A percentile compares a stretch with the other conserved stretches of the same genome.
phyloP scores from a whole-genome alignment of 2,329 filamentous ascomycete genomes.

The Trichoderma oligosporum region DNA sequence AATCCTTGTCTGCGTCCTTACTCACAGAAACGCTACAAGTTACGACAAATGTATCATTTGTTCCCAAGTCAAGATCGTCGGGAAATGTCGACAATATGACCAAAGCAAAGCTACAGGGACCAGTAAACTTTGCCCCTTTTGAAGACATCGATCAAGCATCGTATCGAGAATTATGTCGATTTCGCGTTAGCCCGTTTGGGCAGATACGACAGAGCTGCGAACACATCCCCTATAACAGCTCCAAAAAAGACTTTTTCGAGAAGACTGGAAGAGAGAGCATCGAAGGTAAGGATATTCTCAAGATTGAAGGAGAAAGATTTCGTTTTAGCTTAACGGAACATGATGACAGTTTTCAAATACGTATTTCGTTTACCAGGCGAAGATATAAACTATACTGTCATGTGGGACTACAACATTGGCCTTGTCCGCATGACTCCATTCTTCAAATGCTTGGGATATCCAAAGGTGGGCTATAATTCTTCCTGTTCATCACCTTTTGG shows the following conservation, averaged over 20 bases:
- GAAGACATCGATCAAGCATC: constrained; percentile 61
- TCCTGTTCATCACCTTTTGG: not conserved
- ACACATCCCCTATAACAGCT: constrained; percentile 91
- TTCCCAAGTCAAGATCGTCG: constrained; percentile 26
- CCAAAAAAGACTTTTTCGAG: constrained; percentile 82
- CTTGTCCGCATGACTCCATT: constrained; percentile 91
- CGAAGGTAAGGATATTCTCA: constrained; percentile 61
- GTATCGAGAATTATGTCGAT: constrained; percentile 56
- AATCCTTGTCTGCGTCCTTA: not conserved
- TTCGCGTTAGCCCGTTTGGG: constrained; percentile 63
- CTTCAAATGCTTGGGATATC: constrained; percentile 84
- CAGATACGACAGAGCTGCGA: constrained; percentile 59
- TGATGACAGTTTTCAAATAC: constrained; percentile 70
- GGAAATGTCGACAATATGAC: constrained; percentile 45
- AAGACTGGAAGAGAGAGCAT: constrained; percentile 87
- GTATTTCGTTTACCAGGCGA: constrained; percentile 69
- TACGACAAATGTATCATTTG: not conserved
- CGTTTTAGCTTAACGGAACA: not conserved
- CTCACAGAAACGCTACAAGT: constrained; percentile 26
- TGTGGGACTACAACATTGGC: constrained; percentile 97
- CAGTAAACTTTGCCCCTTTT: constrained; percentile 69
- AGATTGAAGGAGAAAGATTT: not conserved
- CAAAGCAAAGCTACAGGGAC: constrained; percentile 60
- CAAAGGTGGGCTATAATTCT: constrained; percentile 60
- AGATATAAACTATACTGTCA: constrained; percentile 66